Evolutionary conservation across 2,329 filamentous ascomycete species (phyloP), one percentile per base, ranked within the genome.

Genomic region (Orbilia javanica): DNA sequence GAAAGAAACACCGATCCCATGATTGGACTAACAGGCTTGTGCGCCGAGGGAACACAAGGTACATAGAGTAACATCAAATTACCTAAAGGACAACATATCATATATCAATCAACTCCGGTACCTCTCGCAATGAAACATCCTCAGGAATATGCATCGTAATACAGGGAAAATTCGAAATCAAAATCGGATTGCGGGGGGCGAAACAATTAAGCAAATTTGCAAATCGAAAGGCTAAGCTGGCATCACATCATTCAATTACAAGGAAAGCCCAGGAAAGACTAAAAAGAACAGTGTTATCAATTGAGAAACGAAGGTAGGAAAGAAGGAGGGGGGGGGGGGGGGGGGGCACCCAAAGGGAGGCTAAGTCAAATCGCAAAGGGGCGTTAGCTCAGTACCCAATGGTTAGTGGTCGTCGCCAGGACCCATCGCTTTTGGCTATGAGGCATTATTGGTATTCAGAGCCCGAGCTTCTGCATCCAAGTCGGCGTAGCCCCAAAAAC

Each of bases 91-190:
- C 29, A 29, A 39, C 6, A 70, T 50, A 75, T 52, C 20, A 50
- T 48, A 71, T n/a, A 66, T 31, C 55, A 31, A 52, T 39, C 20
- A 70, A 77, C 73, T 77, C 73, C 73, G 65, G 60, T 66, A 46
- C 65, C 65, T 48, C 70, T 69, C 46, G 66, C 72, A 66, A 77
- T 77, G 72, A 77, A 50, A 60, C 64, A 55, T 65, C 57, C 39
- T 34, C 70, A 53, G 34, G 63, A 46, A 69, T 65, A 65, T 76
- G 71, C 72, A 60, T 76, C 53, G 46, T 76, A 36, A 27, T 31
- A 75, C 42, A 52, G 25, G 31, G 31, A 34, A 34, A 34, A 34
- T 34, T n/a, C n/a, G n/a, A 44, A 44, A 13, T 11, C 42, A 53
- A 75, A 46, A 39, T 5, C 27, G 52, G 46, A 60, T 34, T 60